phyloP scores from a whole-genome alignment of 768 basidiomycete species.

The Phylloporus arenicola region DNA sequence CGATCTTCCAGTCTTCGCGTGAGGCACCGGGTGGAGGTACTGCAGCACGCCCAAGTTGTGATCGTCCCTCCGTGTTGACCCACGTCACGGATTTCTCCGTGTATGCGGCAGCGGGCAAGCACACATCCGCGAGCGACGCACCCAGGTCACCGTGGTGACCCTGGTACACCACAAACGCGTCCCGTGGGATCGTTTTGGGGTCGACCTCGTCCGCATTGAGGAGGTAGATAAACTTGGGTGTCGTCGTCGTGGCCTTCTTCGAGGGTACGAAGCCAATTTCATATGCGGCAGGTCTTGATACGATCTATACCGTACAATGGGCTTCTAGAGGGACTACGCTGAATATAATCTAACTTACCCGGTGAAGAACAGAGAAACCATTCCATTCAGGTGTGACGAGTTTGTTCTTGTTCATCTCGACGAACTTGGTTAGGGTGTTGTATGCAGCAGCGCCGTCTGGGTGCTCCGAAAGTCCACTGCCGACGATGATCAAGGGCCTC shows the following conservation, averaged over 20 bases:
- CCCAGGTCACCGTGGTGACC: constrained; percentile 98
- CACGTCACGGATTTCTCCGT: constrained; percentile 89
- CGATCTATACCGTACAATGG: constrained; percentile 47
- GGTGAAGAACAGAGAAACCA: constrained; percentile 87
- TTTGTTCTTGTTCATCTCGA: constrained; percentile 66
- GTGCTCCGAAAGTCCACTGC: constrained; percentile 82
- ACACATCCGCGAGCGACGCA: constrained; percentile 95
- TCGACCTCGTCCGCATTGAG: constrained; percentile 94
- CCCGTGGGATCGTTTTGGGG: constrained; percentile 77
- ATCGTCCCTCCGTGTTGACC: constrained; percentile 95
- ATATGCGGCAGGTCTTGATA: constrained; percentile 90
- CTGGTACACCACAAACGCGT: constrained; percentile 98
- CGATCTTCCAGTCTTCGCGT: constrained; percentile 96
- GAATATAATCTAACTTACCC: constrained; percentile 48
- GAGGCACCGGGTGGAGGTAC: constrained; percentile 93
- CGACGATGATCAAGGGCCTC: constrained; percentile 89
- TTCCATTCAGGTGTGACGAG: constrained; percentile 91
- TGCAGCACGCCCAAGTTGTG: constrained; percentile 86
- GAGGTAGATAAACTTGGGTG: constrained; percentile 94
- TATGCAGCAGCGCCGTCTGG: constrained; percentile 75
- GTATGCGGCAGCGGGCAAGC: constrained; percentile 87
- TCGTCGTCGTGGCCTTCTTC: constrained; percentile 62
- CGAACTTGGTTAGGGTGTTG: constrained; percentile 72
- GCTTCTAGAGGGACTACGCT: background rate
- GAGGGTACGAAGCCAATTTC: constrained; percentile 93